A percentile compares a stretch with the other conserved stretches of the same genome.
phyloP scores from a whole-genome alignment of 306 rosid species.

The Citrullus colocynthis region DNA sequence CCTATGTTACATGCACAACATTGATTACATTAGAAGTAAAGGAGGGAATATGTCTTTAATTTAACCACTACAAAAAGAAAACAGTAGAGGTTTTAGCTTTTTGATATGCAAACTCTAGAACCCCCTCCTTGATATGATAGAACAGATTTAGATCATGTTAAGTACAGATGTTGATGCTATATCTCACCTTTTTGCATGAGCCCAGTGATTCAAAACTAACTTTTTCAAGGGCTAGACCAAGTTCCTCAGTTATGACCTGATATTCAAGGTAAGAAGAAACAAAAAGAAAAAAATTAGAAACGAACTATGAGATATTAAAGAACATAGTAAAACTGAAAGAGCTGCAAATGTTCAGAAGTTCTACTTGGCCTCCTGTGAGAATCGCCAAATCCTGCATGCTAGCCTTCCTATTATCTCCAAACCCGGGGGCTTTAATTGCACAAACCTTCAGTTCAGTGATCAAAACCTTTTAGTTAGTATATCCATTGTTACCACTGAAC shows the following conservation, averaged over 20 bases:
- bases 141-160: neutral
- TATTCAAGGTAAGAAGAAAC: neutral
- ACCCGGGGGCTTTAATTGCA: slow-evolving; percentile 90
- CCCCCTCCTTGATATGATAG: neutral
- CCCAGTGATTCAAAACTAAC: slow-evolving; percentile 64
- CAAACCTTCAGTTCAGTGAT: slow-evolving; percentile 39
- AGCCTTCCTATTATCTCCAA: slow-evolving; percentile 83
- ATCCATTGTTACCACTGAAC: neutral
- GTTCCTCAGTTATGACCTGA: slow-evolving; percentile 91
- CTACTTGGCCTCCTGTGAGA: slow-evolving; percentile 80
- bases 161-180: neutral
- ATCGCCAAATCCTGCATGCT: slow-evolving; percentile 69
- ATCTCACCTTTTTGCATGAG: slow-evolving; percentile 68
- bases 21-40: neutral
- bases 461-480: neutral
- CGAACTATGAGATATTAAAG: neutral
- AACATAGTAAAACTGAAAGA: neutral
- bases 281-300: neutral
- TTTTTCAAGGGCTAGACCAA: slow-evolving; percentile 76
- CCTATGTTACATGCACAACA: slow-evolving; percentile 22
- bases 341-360: neutral
- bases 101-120: neutral
- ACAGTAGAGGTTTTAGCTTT: neutral
- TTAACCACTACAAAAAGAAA: neutral
- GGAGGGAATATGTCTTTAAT: neutral